Percentiles rank a stretch among this genome's conserved stretches.
Evolutionary conservation across 78 protist species (phyloP).

Genomic region (Corallochytrium limacisporum): DNA sequence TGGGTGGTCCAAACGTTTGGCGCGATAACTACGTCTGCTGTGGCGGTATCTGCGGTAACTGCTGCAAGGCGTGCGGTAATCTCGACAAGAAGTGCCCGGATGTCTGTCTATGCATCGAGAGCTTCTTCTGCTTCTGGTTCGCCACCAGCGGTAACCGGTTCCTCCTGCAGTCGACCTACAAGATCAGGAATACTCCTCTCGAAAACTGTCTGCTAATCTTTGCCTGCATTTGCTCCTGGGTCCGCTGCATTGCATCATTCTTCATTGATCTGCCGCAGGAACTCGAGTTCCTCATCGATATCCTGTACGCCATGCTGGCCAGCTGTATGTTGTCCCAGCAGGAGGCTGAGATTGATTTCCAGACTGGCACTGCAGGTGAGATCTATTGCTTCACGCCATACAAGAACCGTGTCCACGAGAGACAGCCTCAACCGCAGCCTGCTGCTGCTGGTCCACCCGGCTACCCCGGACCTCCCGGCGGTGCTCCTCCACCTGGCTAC

Average conservation of each 20-base stretch:
- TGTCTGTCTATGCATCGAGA: conserved; percentile 7
- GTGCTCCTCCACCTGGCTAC: too few relatives aligned
- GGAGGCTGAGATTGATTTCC: too few relatives aligned
- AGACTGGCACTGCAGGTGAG: too few relatives aligned
- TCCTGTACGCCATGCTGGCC: too few relatives aligned
- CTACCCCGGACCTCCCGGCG: too few relatives aligned
- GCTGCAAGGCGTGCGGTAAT: background rate
- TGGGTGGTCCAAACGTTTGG: background rate
- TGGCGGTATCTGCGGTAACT: background rate
- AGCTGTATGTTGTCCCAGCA: too few relatives aligned
- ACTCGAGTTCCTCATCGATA: background rate
- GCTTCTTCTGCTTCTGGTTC: conserved; percentile 15
- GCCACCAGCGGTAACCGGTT: conserved; percentile 9
- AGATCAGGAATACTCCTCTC: conserved; percentile 4
- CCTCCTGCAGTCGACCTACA: background rate
- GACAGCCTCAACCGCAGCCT: too few relatives aligned
- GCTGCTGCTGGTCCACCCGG: too few relatives aligned
- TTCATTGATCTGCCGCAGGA: conserved; percentile 4
- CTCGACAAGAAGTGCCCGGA: background rate
- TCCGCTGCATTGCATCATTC: conserved; percentile 4
- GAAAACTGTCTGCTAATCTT: conserved; percentile 16
- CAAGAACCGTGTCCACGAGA: too few relatives aligned
- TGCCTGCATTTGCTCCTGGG: conserved; percentile 21
- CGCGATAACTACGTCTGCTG: background rate
- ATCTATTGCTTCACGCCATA: too few relatives aligned